These are phyloP conservation scores for Pseudopithomyces chartarum DNA, from an alignment of 2,329 filamentous ascomycete genomes.

Conservation along the genomic window DNA sequence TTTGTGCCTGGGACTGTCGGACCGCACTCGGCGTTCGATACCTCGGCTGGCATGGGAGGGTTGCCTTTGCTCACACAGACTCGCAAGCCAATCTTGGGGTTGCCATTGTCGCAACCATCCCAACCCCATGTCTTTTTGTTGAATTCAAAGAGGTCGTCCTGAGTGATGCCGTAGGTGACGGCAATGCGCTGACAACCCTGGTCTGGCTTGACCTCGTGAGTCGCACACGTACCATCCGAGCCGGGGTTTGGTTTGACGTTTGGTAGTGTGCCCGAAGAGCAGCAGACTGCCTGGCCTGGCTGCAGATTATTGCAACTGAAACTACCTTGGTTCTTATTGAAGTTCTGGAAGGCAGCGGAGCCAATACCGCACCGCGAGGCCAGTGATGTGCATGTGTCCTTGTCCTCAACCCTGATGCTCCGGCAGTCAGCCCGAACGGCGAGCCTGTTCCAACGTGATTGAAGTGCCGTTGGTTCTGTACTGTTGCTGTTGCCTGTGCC, in stretches of 20 bases:
- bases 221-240: constrained; percentile 5
- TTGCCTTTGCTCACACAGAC: constrained; percentile 3
- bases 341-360: constrained; percentile 1
- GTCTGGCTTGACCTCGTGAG: neutral
- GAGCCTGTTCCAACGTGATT: neutral
- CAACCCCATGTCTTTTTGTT: constrained; percentile 14
- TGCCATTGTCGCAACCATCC: constrained; percentile 1
- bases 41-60: constrained; percentile 10
- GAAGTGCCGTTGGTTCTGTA: neutral
- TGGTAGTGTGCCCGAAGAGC: constrained; percentile 8
- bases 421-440: neutral
- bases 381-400: neutral
- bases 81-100: neutral
- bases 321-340: neutral
- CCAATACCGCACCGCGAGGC: neutral
- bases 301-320: constrained; percentile 3
- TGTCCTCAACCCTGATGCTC: neutral
- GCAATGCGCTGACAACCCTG: neutral
- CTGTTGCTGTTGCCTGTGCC: constrained; percentile 1
- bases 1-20: constrained; percentile 2
- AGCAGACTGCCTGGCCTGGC: constrained; percentile 9
- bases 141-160: neutral
- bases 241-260: neutral
- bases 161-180: neutral
- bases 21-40: constrained; percentile 2